phyloP scores from a whole-genome alignment of 2,329 filamentous ascomycete species.

The Gyromitra esculenta region DNA sequence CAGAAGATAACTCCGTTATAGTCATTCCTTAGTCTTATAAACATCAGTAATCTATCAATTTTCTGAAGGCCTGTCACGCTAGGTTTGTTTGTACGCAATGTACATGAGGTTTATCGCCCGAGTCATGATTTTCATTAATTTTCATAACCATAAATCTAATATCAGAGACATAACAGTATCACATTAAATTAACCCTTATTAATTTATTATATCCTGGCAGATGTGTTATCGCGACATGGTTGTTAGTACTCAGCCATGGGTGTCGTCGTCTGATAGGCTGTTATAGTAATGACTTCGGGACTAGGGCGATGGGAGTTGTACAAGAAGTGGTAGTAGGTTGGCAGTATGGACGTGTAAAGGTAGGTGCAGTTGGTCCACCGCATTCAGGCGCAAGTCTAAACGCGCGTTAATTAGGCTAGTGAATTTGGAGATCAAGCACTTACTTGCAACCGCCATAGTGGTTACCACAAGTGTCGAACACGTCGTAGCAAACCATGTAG shows the following conservation, averaged over 20 bases:
- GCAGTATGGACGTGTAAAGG: conserved; percentile 20
- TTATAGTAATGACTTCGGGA: background rate
- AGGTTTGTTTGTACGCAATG: too few relatives aligned
- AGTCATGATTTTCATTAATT: too few relatives aligned
- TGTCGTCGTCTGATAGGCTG: background rate
- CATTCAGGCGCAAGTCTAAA: conserved; percentile 22
- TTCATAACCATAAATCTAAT: too few relatives aligned
- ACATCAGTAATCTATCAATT: too few relatives aligned
- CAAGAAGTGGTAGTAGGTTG: conserved; percentile 4
- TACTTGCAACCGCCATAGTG: conserved; percentile 23
- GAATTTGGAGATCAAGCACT: background rate
- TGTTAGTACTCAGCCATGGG: background rate
- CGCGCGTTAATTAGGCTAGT: background rate
- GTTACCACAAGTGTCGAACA: conserved; percentile 14
- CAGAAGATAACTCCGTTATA: too few relatives aligned
- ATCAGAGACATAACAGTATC: background rate
- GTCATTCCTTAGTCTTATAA: too few relatives aligned
- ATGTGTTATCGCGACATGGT: background rate
- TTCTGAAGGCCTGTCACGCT: too few relatives aligned
- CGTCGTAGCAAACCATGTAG: conserved; percentile 20
- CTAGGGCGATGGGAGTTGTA: background rate
- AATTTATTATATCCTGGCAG: background rate
- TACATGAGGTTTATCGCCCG: too few relatives aligned
- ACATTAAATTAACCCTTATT: background rate
- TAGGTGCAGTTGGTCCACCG: conserved; percentile 20